phyloP scores from a whole-genome alignment of 805 yeast genomes.

The Ascoidea tarda region DNA sequence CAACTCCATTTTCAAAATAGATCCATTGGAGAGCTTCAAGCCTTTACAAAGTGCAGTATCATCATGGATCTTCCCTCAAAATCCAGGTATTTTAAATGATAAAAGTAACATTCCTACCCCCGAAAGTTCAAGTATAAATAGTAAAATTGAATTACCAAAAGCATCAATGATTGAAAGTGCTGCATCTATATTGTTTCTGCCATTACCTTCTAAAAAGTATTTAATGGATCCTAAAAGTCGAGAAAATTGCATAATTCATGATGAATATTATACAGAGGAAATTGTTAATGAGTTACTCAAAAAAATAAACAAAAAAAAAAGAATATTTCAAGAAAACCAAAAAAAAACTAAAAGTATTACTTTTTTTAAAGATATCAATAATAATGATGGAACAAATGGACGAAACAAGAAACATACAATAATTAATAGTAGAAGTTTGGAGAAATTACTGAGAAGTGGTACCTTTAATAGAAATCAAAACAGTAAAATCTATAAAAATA shows the following conservation, averaged over 20 bases:
- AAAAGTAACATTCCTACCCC: slow-evolving; percentile 9
- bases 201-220: slow-evolving; percentile 47
- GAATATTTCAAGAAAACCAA: background rate
- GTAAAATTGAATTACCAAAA: slow-evolving; percentile 33
- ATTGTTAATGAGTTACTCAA: slow-evolving; percentile 20
- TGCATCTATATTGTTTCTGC: slow-evolving; percentile 51
- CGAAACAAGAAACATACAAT: background rate
- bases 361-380: background rate
- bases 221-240: slow-evolving; percentile 52
- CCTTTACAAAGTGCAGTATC: slow-evolving; percentile 33
- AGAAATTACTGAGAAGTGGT: background rate
- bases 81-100: slow-evolving; percentile 3
- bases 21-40: slow-evolving; percentile 16
- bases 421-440: background rate
- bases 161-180: slow-evolving; percentile 61
- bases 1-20: slow-evolving; percentile 4
- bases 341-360: background rate
- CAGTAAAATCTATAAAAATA: slow-evolving; percentile 1
- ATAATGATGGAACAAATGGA: background rate
- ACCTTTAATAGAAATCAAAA: background rate
- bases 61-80: slow-evolving; percentile 25
- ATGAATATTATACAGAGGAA: slow-evolving; percentile 38
- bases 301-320: background rate
- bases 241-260: slow-evolving; percentile 49
- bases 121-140: slow-evolving; percentile 2